A percentile compares a stretch with the other conserved stretches of the same genome.
phyloP scores from a whole-genome alignment of 1,284 basidiomycete species.

The Moesziomyces parantarcticus region DNA sequence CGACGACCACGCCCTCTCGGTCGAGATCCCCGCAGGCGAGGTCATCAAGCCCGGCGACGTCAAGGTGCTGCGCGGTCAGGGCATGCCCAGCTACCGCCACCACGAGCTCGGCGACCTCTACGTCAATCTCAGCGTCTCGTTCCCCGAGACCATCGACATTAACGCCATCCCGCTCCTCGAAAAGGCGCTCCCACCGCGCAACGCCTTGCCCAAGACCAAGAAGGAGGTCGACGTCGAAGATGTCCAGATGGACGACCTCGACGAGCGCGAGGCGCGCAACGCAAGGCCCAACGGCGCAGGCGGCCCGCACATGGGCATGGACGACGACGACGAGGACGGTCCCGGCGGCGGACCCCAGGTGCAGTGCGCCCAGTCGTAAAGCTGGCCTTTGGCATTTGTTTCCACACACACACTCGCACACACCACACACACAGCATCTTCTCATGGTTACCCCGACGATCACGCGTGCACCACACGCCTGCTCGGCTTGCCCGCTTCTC shows the following conservation, averaged over 20 bases:
- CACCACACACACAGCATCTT: too few relatives aligned
- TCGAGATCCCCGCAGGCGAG: conserved; percentile 84
- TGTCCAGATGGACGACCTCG: conserved; percentile 83
- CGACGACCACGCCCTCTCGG: conserved; percentile 87
- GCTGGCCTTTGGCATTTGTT: neutral
- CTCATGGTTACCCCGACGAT: neutral
- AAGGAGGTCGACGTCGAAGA: conserved; percentile 80
- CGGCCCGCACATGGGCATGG: conserved; percentile 74
- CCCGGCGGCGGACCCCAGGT: conserved; percentile 57
- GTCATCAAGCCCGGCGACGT: conserved; percentile 91
- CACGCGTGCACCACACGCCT: too few relatives aligned
- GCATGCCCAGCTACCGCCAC: conserved; percentile 98
- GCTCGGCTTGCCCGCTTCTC: too few relatives aligned
- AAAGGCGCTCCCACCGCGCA: conserved; percentile 84
- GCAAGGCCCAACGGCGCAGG: conserved; percentile 60
- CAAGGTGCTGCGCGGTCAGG: conserved; percentile 92
- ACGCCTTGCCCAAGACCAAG: conserved; percentile 77
- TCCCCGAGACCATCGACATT: conserved; percentile 85
- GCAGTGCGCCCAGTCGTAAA: conserved; percentile 62
- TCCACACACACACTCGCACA: too few relatives aligned
- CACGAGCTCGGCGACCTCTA: conserved; percentile 96
- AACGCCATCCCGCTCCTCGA: conserved; percentile 81
- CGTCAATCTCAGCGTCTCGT: conserved; percentile 85
- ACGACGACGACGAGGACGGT: conserved; percentile 76
- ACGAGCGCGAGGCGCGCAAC: conserved; percentile 77